Base-by-base conservation (phyloP, 2,329 filamentous ascomycete genomes). In the Tolypocladium cylindrosporum region DNA sequence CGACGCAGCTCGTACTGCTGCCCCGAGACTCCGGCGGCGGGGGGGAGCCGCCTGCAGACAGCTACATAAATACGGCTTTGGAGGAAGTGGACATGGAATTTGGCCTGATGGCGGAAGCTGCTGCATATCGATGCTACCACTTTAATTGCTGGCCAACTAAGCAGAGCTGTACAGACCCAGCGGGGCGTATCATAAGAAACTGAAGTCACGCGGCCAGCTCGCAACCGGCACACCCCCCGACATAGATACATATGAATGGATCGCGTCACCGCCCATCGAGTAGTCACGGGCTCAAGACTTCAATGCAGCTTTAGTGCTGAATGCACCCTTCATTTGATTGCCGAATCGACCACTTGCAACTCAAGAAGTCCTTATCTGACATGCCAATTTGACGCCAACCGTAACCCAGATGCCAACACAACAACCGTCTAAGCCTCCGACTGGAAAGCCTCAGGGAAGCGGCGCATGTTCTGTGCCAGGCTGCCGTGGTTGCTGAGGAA, bases 401-500 rank as follows among this genome's bases (percentile, higher is more conserved):
- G 69, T 69, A 68, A 73, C 68, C 71, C 73, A 73, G 70, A 71
- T 71, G 66, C 68, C 67, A 69, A 65, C 66, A 63, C 65, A 67
- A 65, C 65, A 68, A 68, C 67, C 67, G 64, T 68, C 70, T 77
- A 83, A 74, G 77, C 80, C 74, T 80, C 77, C 54, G 72, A 70
- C 63, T 79, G 78, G 81, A 95, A 99, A 74, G 94, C 94, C 64
- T 89, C 88, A 70, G 94, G 94, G 90, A 97, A 99, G 71, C 90
- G 86, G 79, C 86, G 87, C 75, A 99, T 87, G 88, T 99, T 99
- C 69, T 89, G 69, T 75, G 82, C 84, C 67, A 99, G 81, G 71
- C 80, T 82, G 72, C 94, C 94, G 81, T 96, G 88, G 85, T 95
- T 96, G 81, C 85, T 84, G 71, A 97, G 87, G 89, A 99, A 99